These are phyloP conservation scores for Penium margaritaceum DNA, from an alignment of 139 green algal genomes.

Conservation along the genomic window DNA sequence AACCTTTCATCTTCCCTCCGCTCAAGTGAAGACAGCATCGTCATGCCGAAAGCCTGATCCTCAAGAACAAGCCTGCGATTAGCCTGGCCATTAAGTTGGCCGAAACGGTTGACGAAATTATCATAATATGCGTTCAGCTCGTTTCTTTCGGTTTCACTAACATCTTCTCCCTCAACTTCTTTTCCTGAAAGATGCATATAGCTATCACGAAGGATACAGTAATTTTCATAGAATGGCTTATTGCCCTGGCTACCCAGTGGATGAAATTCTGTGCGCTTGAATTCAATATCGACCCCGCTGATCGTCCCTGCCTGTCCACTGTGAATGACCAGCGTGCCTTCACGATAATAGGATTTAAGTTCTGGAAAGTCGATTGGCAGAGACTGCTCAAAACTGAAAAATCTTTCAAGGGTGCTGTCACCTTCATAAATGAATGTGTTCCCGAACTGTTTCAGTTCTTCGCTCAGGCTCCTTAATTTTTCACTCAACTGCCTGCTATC, in stretches of 20 bases:
- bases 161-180: not conserved
- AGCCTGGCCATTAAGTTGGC: not conserved
- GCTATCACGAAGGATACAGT: not conserved
- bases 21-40: not conserved
- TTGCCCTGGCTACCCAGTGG: not conserved
- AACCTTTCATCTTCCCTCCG: not conserved
- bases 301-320: not conserved
- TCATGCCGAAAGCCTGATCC: not conserved
- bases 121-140: not conserved
- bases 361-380: not conserved
- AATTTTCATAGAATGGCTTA: not conserved
- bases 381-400: not conserved
- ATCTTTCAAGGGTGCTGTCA: not conserved
- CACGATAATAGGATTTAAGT: not conserved
- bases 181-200: not conserved
- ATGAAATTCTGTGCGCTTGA: not conserved
- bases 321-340: not conserved
- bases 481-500: not conserved
- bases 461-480: not conserved
- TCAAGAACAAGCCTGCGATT: not conserved
- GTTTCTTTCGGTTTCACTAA: not conserved
- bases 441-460: not conserved
- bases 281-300: not conserved
- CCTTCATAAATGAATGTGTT: not conserved
- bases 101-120: not conserved